phyloP scores from a whole-genome alignment of 192 early-diverging fungal species.

The Paraglomus brasilianum region DNA sequence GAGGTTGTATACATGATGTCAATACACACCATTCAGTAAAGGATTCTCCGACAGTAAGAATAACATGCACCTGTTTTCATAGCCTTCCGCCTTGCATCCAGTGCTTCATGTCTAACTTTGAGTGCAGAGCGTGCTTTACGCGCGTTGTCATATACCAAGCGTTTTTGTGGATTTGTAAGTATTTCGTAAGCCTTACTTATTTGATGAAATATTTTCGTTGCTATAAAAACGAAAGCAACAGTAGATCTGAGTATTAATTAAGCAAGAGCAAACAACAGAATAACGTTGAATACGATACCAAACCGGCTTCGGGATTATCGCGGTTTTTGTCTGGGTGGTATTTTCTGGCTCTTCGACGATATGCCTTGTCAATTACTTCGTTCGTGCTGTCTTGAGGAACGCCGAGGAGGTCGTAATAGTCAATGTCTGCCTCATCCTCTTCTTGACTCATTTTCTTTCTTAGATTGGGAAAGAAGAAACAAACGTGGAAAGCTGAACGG shows the following conservation, averaged over 20 bases:
- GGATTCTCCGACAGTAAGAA: not conserved
- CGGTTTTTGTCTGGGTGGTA: slow-evolving; percentile 85
- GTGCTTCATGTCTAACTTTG: slow-evolving; percentile 39
- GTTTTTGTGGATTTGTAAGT: slow-evolving; percentile 36
- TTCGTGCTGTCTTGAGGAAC: slow-evolving; percentile 35
- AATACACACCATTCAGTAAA: not conserved
- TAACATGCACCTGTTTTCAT: slow-evolving; percentile 33
- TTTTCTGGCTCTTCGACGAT: slow-evolving; percentile 57
- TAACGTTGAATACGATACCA: not conserved
- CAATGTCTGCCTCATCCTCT: slow-evolving; percentile 24
- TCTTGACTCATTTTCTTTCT: slow-evolving; percentile 11
- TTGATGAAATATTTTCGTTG: slow-evolving; percentile 38
- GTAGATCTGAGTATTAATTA: not conserved
- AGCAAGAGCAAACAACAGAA: not conserved
- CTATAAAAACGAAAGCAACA: slow-evolving; percentile 3
- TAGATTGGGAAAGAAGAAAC: slow-evolving; percentile 16
- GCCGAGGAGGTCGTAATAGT: slow-evolving; percentile 43
- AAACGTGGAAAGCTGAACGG: not conserved
- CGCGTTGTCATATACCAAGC: slow-evolving; percentile 42
- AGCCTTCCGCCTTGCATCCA: slow-evolving; percentile 42
- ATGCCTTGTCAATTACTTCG: slow-evolving; percentile 37
- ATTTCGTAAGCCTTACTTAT: slow-evolving; percentile 38
- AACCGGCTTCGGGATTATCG: slow-evolving; percentile 53
- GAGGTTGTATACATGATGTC: not conserved
- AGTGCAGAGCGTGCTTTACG: slow-evolving; percentile 38